Evolutionary conservation across 2,329 filamentous ascomycete genomes (phyloP), one percentile per base, ranked within the genome.

Genomic region (Thelonectria olida): DNA sequence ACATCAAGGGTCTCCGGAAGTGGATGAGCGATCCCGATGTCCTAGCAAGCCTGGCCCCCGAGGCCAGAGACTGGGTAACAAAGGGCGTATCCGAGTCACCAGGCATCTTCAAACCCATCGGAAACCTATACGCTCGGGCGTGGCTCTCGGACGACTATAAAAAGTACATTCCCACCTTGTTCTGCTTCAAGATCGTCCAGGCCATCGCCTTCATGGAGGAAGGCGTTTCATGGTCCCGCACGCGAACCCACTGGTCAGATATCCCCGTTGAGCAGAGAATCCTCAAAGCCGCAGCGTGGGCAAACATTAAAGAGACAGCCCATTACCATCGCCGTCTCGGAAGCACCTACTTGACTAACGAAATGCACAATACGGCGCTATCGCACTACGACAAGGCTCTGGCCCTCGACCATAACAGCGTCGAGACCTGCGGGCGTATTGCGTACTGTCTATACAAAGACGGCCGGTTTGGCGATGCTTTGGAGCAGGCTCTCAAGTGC

Each of bases 111-210:
- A 73, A 78, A n/a, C 70, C 68, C 0, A 79, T 80, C 28, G 79
- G 79, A 1, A 70, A 74, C 1, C 67, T 77, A 0, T 81, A 80
- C 23, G 76, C 78, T 2, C 65, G 72, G 3, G 78, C 77, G 0
- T 81, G 79, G 79, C 71, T 81, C 0, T 73, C 74, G 0, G 66
- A 68, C 4, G 68, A 73, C 4, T 80, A 74, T 25, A 65, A 72
- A 23, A 70, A 68, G 31, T 80, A 80, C 34, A 68, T 80, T 6
- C 77, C 79, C 5, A 79, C 79, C 0, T 64, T 77, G 0, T 78
- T 80, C 57, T 81, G 79, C 63, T 80, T 81, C 62, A 77, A 79
- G 55, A 79, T 81, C 36, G 79, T 81, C 4, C 79, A 81, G 57
- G 76, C 73, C 41, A 72, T 80, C 27, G 76, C 79, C 5, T 76